Evolutionary conservation across 2,329 filamentous ascomycete genomes (phyloP), one percentile per base, ranked within the genome.

Genomic region (Pyrenochaeta sp.): DNA sequence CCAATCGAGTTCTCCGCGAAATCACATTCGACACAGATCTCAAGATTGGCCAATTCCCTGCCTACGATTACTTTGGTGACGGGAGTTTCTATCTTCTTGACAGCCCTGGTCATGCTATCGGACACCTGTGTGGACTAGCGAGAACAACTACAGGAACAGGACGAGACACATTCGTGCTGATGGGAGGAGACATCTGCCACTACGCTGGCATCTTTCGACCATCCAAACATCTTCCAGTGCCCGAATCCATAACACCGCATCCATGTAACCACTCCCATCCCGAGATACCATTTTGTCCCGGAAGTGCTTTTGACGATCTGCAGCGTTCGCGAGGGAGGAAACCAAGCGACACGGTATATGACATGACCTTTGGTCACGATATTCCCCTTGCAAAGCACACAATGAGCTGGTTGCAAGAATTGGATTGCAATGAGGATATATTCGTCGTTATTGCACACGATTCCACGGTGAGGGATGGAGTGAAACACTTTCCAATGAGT

Each of bases 11-110:
- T 12, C 48, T 74, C 10, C 64, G 64, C 15, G 72, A 74, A 45
- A 61, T 74, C 32, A 44, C 46, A 1, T 71, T 72, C 32, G 52
- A 64, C 2, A 30, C 40, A 13, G 52, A 48, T 19, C 47, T 64
- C 4, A 58, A 51, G 22, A 80, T 84, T 22, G 82, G 81, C 1
- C 67, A 77, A 8, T 84, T 84, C 65, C 64, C 75, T 32, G 82
- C 83, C 1, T 72, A 76, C 27, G 85, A 88, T 66, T 86, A 81
- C 65, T 87, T 86, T 54, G 80, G 80, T 2, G 85, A 88, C 65
- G 85, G 84, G 0, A 80, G 76, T 24, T 85, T 88, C 61, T 86
- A 86, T 65, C 75, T 87, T 1, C 76, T 87, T 28, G 76, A 84
- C 61, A 79, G 80, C 2, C 84, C 84, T 0, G 85, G 85, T 1